A percentile compares a stretch with the other conserved stretches of the same genome.
These are phyloP conservation scores for Penstemon barbatus DNA, from an alignment of 257 asterid genomes.

Conservation along the genomic window DNA sequence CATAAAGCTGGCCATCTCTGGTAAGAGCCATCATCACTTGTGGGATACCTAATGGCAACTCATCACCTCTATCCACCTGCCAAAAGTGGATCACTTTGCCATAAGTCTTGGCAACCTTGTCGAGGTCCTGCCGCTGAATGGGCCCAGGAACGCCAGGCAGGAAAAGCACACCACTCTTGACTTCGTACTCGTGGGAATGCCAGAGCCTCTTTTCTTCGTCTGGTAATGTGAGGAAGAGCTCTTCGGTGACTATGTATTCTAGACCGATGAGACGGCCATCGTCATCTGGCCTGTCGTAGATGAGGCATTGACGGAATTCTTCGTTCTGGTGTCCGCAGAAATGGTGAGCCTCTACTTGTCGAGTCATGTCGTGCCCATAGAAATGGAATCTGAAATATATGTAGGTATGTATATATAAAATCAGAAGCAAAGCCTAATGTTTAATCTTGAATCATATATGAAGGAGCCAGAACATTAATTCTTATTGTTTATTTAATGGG, in stretches of 20 bases:
- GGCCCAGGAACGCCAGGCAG: conserved; percentile 73
- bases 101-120: conserved; percentile 61
- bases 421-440: too few species aligned
- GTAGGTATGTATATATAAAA: background rate
- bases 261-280: conserved; percentile 76
- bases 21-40: conserved; percentile 93
- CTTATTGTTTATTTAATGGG: too few species aligned
- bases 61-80: conserved; percentile 83
- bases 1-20: conserved; percentile 70
- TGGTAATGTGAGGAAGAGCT: conserved; percentile 64
- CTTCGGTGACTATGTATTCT: conserved; percentile 65
- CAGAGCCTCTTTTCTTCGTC: conserved; percentile 77
- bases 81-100: conserved; percentile 82
- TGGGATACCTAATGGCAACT: conserved; percentile 75
- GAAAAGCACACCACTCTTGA: conserved; percentile 82
- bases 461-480: too few species aligned
- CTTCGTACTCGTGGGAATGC: conserved; percentile 92
- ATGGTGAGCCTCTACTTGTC: conserved; percentile 98
- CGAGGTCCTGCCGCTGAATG: conserved; percentile 67
- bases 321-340: conserved; percentile 78
- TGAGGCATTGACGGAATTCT: conserved; percentile 83
- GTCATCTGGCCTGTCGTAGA: conserved; percentile 67
- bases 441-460: background rate
- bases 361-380: conserved; percentile 82
- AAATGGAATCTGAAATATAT: conserved; percentile 61